These are phyloP conservation scores for Panus rudis DNA, from an alignment of 768 basidiomycete species.

Conservation along the genomic window DNA sequence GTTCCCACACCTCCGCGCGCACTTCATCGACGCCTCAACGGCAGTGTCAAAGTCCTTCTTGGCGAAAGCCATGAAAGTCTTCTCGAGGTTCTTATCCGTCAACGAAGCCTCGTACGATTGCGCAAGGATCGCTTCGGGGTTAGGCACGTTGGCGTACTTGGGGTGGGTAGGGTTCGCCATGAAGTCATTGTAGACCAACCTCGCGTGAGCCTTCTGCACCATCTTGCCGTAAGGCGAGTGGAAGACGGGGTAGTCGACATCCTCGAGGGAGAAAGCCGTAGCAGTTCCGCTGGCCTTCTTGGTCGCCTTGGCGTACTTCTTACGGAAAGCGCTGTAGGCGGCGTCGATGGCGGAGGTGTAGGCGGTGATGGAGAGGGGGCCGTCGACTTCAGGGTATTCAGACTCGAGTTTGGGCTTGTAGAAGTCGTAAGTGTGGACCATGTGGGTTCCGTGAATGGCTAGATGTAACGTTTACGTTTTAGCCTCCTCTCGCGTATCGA, in stretches of 20 bases:
- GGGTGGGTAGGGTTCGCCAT: slow-evolving; percentile 64
- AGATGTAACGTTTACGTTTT: slow-evolving; percentile 12
- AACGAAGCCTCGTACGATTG: slow-evolving; percentile 67
- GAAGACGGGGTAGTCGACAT: slow-evolving; percentile 91
- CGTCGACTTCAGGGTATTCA: slow-evolving; percentile 96
- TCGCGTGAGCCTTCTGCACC: slow-evolving; percentile 94
- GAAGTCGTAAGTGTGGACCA: slow-evolving; percentile 98
- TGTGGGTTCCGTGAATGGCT: slow-evolving; percentile 96
- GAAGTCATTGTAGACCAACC: slow-evolving; percentile 91
- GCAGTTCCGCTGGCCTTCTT: slow-evolving; percentile 39
- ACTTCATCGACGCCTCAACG: slow-evolving; percentile 78
- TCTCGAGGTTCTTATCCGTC: slow-evolving; percentile 93
- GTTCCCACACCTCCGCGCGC: slow-evolving; percentile 90
- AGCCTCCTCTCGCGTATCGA: slow-evolving; percentile 4
- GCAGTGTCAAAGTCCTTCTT: slow-evolving; percentile 69
- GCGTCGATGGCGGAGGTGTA: slow-evolving; percentile 92
- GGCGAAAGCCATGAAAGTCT: slow-evolving; percentile 80
- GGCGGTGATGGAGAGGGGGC: slow-evolving; percentile 90
- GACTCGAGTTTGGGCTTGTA: slow-evolving; percentile 97
- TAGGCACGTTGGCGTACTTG: slow-evolving; percentile 62
- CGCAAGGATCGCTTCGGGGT: slow-evolving; percentile 63
- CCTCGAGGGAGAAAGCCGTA: slow-evolving; percentile 62
- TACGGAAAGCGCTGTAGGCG: slow-evolving; percentile 78
- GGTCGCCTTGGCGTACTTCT: slow-evolving; percentile 66
- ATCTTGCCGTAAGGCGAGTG: slow-evolving; percentile 99